Evolutionary conservation across 169 alveolate species (phyloP), one percentile per base, ranked within the genome.

Genomic region (Cryptosporidium muris): DNA sequence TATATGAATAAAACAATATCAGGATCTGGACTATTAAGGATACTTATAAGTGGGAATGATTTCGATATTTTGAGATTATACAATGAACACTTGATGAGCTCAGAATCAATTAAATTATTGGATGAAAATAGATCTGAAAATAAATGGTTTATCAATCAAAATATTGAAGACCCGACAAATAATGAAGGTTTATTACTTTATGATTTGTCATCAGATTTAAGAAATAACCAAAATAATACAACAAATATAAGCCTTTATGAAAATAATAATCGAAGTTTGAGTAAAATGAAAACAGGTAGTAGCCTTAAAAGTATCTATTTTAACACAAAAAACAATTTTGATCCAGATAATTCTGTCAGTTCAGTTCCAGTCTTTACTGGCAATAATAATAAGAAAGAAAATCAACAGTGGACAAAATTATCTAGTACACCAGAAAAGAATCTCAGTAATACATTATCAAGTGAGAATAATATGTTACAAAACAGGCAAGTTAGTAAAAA

Each of bases 11-110:
- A 58, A 25, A 45, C 85, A n/a, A 42, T 43, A 36, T 66, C 54
- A 53, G 85, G 85, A 3, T 74, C 85, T 7, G 85, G 74, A 16
- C n/a, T 74, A 45, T 47, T 74, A 25, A 54, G 85, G 45, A 74
- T 74, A 47, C 37, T 74, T 40, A 74, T 74, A 68, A 74, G 85
- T 74, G 68, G 74, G 4, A 74, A 54, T 42, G 85, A 74, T 16
- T 66, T 58, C 2, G 85, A 74, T 58, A 56, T 74, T 40, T 54
- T 74, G 25, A 37, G 67, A 74, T 58, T 74, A 11, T 74, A 74
- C 37, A 43, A 56, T 49, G 85, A 74, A 45, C 40, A 60, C 47
- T 47, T 74, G 11, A 58, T 74, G 43, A 68, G 85, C 5, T 74
- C 68, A 4, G 67, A 54, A 14, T 16, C n/a, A 60, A 74, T 60